phyloP scores from a whole-genome alignment of 805 yeast genomes.

The Starmerella scarabaei region DNA sequence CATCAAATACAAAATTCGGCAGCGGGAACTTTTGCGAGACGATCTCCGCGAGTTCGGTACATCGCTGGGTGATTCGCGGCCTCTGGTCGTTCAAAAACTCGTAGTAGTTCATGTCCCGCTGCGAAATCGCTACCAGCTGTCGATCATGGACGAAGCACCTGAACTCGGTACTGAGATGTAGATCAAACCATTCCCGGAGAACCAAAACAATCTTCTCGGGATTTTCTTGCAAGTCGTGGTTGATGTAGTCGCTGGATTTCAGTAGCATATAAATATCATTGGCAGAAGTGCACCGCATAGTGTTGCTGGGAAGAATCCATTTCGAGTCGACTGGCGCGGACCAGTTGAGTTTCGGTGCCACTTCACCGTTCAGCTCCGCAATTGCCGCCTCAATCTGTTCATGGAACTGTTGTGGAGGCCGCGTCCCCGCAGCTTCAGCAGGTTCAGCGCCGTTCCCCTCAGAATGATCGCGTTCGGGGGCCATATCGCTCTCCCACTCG shows the following conservation, averaged over 20 bases:
- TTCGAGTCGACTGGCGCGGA: conserved; percentile 90
- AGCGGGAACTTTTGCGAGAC: conserved; percentile 38
- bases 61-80: conserved; percentile 35
- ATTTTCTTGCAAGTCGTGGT: conserved; percentile 69
- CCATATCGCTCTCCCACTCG: conserved; percentile 31
- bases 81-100: conserved; percentile 46
- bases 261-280: conserved; percentile 68
- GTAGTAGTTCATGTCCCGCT: conserved; percentile 76
- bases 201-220: conserved; percentile 34
- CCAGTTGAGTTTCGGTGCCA: conserved; percentile 91
- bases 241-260: conserved; percentile 77
- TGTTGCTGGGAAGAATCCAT: conserved; percentile 76
- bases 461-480: conserved; percentile 35
- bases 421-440: conserved; percentile 17
- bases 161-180: conserved; percentile 87
- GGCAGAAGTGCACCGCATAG: conserved; percentile 55
- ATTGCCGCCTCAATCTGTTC: conserved; percentile 36
- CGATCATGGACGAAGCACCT: conserved; percentile 65
- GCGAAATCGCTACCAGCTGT: conserved; percentile 59
- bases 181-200: conserved; percentile 64
- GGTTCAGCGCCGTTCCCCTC: conserved; percentile 40
- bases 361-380: conserved; percentile 38
- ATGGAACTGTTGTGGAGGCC: conserved; percentile 40
- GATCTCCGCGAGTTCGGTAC: conserved; percentile 39
- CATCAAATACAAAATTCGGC: conserved; percentile 55